Percentiles rank a stretch among this genome's conserved stretches.
phyloP scores from a whole-genome alignment of 257 asterid species.

The Cinchona pubescens region DNA sequence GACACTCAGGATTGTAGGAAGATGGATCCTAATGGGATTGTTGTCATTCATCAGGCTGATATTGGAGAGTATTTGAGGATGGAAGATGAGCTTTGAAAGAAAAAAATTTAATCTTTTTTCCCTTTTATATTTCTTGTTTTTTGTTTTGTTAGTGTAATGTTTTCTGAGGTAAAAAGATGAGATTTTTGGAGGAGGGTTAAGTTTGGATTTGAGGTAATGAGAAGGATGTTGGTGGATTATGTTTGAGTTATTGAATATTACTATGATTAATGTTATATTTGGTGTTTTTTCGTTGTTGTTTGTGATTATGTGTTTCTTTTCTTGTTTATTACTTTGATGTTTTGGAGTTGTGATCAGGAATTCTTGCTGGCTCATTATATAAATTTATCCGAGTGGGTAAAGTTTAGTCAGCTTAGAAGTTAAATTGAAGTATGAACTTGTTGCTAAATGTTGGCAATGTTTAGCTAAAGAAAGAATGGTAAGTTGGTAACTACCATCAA shows the following conservation, averaged over 20 bases:
- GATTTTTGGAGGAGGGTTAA: background rate
- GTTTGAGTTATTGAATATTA: background rate
- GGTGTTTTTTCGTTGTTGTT: background rate
- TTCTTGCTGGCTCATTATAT: background rate
- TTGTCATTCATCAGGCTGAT: slow-evolving; percentile 78
- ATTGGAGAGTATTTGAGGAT: slow-evolving; percentile 87
- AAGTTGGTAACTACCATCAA: background rate
- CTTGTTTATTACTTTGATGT: background rate
- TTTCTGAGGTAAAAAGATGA: background rate
- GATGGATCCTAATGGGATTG: slow-evolving; percentile 83
- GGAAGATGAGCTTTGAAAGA: slow-evolving; percentile 78
- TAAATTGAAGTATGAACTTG: background rate
- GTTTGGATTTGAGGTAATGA: background rate
- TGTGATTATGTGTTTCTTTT: too few relatives aligned
- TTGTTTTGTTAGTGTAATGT: background rate
- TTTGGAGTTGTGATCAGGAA: background rate
- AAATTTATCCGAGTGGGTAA: background rate
- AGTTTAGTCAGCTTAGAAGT: background rate
- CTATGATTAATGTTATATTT: too few relatives aligned
- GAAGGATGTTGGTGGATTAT: background rate
- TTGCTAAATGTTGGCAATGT: background rate
- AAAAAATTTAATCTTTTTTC: background rate
- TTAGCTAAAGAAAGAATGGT: background rate
- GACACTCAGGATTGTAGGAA: slow-evolving; percentile 78
- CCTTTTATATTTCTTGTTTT: background rate